phyloP scores from a whole-genome alignment of 2,329 filamentous ascomycete genomes.

The Cytospora mali region DNA sequence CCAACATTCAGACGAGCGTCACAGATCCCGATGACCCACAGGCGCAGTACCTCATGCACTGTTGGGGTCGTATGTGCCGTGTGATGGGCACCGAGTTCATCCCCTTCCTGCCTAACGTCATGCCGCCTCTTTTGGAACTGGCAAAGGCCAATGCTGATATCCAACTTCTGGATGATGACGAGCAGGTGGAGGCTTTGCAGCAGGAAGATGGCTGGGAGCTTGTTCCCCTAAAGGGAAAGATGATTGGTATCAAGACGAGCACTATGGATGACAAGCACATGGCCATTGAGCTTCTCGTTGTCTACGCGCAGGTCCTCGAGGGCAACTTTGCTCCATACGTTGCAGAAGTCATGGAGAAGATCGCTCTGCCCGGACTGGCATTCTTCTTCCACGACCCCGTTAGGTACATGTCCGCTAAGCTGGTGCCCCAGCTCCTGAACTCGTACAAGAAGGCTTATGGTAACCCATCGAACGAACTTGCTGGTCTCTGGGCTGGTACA shows the following conservation, averaged over 20 bases:
- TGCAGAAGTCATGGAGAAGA: constrained; percentile 91
- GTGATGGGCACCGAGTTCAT: constrained; percentile 90
- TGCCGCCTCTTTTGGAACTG: constrained; percentile 88
- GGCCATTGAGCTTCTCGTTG: constrained; percentile 97
- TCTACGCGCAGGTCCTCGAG: constrained; percentile 96
- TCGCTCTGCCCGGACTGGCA: constrained; percentile 87
- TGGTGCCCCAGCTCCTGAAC: constrained; percentile 89
- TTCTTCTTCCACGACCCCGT: constrained; percentile 99
- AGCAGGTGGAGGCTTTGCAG: constrained; percentile 88
- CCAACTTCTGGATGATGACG: constrained; percentile 91
- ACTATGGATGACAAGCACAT: constrained; percentile 98
- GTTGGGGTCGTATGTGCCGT: constrained; percentile 98
- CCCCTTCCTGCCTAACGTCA: constrained; percentile 88
- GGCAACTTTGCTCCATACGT: constrained; percentile 91
- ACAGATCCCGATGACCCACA: constrained; percentile 93
- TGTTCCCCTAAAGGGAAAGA: constrained; percentile 94
- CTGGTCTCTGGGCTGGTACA: constrained; percentile 80
- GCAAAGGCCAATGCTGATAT: constrained; percentile 97
- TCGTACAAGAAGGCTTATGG: constrained; percentile 94
- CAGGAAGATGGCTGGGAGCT: constrained; percentile 98
- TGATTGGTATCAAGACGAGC: constrained; percentile 97
- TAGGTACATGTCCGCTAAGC: constrained; percentile 89
- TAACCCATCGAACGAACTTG: constrained; percentile 74
- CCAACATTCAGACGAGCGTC: constrained; percentile 82
- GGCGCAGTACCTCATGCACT: constrained; percentile 95